Conservation (phyloP, 805 yeast species). For the Brettanomyces anomalus region DNA sequence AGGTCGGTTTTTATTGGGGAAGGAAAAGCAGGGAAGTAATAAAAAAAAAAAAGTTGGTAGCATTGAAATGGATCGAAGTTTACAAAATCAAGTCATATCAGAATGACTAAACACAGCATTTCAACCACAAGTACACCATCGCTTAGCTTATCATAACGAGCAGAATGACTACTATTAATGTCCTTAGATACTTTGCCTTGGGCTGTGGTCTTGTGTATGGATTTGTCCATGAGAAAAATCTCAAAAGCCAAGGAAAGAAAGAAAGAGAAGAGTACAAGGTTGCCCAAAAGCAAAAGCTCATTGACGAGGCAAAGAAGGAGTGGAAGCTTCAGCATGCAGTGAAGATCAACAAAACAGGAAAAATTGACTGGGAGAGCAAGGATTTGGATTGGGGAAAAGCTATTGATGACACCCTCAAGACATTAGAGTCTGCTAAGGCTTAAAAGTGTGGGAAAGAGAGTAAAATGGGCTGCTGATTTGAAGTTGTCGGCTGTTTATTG, state of each 20-base stretch:
- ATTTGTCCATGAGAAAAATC: slow-evolving; percentile 67
- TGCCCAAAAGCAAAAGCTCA: slow-evolving; percentile 61
- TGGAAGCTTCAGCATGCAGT: slow-evolving; percentile 56
- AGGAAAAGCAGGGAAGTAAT: too few species aligned
- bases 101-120: background rate
- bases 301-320: slow-evolving; percentile 83
- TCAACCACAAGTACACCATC: background rate
- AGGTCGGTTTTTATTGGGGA: too few species aligned
- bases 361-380: slow-evolving; percentile 74
- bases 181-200: slow-evolving; percentile 88
- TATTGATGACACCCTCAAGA: slow-evolving; percentile 54
- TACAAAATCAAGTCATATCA: background rate
- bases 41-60: too few species aligned
- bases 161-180: slow-evolving; percentile 43
- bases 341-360: slow-evolving; percentile 30
- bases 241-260: slow-evolving; percentile 52
- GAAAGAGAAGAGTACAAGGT: slow-evolving; percentile 50
- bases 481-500: too few species aligned
- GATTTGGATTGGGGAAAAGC: slow-evolving; percentile 76
- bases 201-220: slow-evolving; percentile 88
- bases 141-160: background rate
- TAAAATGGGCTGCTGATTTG: too few species aligned
- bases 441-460: background rate
- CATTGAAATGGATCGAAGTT: too few species aligned
- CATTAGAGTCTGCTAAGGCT: slow-evolving; percentile 3